A percentile compares a stretch with the other conserved stretches of the same genome.
These are phyloP conservation scores for Acanthamoeba lenticulata DNA, from an alignment of 208 protist species.

Conservation along the genomic window DNA sequence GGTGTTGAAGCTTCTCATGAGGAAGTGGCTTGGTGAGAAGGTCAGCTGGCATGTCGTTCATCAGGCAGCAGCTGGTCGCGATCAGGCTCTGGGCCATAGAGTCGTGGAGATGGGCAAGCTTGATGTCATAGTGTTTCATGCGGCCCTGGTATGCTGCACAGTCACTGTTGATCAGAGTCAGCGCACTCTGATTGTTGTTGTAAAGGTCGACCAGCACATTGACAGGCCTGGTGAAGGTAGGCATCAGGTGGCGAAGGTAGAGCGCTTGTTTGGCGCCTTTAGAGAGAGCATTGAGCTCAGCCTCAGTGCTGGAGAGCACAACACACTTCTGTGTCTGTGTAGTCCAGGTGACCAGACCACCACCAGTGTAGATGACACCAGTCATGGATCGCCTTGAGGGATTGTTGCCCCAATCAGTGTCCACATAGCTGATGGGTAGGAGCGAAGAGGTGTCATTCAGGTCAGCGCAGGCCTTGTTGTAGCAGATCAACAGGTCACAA, in stretches of 20 bases:
- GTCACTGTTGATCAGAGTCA: background rate
- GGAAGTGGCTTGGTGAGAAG: background rate
- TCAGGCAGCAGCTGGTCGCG: background rate
- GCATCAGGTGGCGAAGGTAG: background rate
- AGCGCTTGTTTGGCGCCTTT: background rate
- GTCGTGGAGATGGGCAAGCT: background rate
- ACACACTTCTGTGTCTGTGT: background rate
- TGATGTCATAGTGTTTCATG: conserved; percentile 38
- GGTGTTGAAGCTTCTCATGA: background rate
- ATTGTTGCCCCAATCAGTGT: conserved; percentile 20
- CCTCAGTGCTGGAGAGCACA: background rate
- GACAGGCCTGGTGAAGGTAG: background rate
- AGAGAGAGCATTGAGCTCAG: background rate
- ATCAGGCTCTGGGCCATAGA: background rate
- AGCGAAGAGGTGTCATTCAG: background rate
- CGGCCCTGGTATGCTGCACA: background rate
- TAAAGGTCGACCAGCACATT: background rate
- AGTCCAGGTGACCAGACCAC: conserved; percentile 4
- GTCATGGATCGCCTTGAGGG: background rate
- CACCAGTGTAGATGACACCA: background rate
- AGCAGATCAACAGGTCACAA: background rate
- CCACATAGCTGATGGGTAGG: background rate
- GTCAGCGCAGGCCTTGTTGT: background rate
- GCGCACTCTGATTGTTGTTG: conserved; percentile 36
- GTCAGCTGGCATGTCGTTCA: background rate